Conservation (phyloP, 2,329 filamentous ascomycete species). For the Neoarthrinium moseri region DNA sequence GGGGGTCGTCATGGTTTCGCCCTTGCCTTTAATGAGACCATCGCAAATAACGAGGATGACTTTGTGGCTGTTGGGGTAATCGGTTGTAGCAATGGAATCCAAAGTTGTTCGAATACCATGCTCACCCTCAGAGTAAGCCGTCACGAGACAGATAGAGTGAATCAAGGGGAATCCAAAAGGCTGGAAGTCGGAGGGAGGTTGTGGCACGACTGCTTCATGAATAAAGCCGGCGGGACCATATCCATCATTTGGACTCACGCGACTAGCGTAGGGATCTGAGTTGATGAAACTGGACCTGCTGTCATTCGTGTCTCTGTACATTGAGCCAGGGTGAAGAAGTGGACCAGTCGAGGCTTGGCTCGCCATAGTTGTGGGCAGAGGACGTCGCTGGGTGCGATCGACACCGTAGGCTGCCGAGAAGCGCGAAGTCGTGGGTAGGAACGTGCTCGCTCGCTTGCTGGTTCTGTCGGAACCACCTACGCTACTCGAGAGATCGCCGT, state of each 20-base stretch:
- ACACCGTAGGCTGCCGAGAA: conserved; percentile 89
- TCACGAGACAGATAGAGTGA: conserved; percentile 91
- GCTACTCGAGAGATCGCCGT: conserved; percentile 69
- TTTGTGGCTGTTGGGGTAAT: conserved; percentile 99
- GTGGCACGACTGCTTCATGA: conserved; percentile 91
- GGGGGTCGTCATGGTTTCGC: conserved; percentile 82
- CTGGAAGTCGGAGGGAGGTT: conserved; percentile 95
- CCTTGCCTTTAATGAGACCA: conserved; percentile 94
- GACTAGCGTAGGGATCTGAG: conserved; percentile 52
- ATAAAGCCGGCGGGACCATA: conserved; percentile 91
- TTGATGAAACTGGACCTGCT: conserved; percentile 66
- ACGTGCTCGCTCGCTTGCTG: conserved; percentile 78
- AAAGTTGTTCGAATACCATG: conserved; percentile 90
- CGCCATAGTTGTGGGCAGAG: conserved; percentile 85
- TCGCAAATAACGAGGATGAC: conserved; percentile 95
- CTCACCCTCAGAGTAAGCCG: conserved; percentile 93
- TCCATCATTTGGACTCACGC: conserved; percentile 61
- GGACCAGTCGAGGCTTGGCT: conserved; percentile 78
- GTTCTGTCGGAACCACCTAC: conserved; percentile 64
- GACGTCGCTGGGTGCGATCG: conserved; percentile 55
- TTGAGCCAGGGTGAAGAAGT: conserved; percentile 65
- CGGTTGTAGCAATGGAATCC: conserved; percentile 94
- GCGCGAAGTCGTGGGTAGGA: conserved; percentile 89
- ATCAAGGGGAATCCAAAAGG: conserved; percentile 94
- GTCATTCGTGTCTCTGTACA: conserved; percentile 69